Evolutionary conservation across 495 filamentous ascomycete species (phyloP).

Genomic region (Ascodesmis nigricans): DNA sequence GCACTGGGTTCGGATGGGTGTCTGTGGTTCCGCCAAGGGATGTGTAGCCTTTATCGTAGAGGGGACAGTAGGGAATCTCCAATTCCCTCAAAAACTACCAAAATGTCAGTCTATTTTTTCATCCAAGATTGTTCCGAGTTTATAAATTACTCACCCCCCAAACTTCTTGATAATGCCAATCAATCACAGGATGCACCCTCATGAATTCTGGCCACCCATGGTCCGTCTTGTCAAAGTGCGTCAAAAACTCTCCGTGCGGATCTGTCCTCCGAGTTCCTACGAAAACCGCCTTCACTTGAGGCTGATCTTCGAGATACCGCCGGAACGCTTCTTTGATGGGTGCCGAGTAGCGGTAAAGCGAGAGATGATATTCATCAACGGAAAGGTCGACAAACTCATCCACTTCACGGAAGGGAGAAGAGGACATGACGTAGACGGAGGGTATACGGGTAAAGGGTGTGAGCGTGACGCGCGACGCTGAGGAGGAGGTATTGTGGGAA

Average conservation of each 20-base stretch:
- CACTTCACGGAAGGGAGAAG: constrained; percentile 61
- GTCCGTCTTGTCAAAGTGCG: constrained; percentile 69
- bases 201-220: constrained; percentile 80
- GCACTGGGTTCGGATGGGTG: constrained; percentile 68
- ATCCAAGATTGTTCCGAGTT: background rate
- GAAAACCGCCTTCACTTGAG: constrained; percentile 57
- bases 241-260: constrained; percentile 59
- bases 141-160: constrained; percentile 43
- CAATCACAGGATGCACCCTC: constrained; percentile 81
- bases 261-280: constrained; percentile 84
- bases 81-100: constrained; percentile 59
- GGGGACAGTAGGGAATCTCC: constrained; percentile 51
- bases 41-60: constrained; percentile 76
- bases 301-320: constrained; percentile 42
- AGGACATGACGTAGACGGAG: constrained; percentile 68
- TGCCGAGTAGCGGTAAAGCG: constrained; percentile 52
- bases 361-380: constrained; percentile 44
- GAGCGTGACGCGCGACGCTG: too few species aligned
- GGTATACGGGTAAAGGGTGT: constrained; percentile 30
- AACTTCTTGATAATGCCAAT: constrained; percentile 92
- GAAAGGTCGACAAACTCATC: constrained; percentile 58
- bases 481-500: constrained; percentile 8
- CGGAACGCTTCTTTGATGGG: constrained; percentile 62
- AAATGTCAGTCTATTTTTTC: constrained; percentile 16
- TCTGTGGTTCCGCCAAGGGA: constrained; percentile 73